Evolutionary conservation across 2,329 filamentous ascomycete species (phyloP).

Genomic region (Beauveria pseudobassiana): DNA sequence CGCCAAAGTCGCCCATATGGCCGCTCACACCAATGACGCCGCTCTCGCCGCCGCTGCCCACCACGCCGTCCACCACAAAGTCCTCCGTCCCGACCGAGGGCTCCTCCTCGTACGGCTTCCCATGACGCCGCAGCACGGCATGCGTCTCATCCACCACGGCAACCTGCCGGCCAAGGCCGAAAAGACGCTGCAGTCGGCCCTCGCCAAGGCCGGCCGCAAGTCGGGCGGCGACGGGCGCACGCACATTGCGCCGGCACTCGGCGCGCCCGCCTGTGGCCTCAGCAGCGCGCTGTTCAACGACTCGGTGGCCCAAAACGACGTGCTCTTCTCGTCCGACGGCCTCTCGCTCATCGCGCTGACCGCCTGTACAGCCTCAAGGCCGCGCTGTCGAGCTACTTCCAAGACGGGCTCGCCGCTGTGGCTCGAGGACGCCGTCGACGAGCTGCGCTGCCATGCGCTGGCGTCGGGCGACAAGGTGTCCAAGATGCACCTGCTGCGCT

Average conservation of each 20-base stretch:
- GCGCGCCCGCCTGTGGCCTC: slow-evolving; percentile 36
- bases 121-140: slow-evolving; percentile 18
- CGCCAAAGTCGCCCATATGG: slow-evolving; percentile 33
- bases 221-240: background rate
- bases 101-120: slow-evolving; percentile 22
- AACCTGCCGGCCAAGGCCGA: slow-evolving; percentile 39
- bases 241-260: slow-evolving; percentile 33
- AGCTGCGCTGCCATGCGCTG: slow-evolving; percentile 52
- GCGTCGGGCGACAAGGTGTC: slow-evolving; percentile 42
- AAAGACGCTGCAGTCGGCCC: slow-evolving; percentile 37
- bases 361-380: slow-evolving; percentile 58
- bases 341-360: slow-evolving; percentile 52
- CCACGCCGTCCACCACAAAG: slow-evolving; percentile 37
- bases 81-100: slow-evolving; percentile 32
- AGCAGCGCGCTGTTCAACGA: slow-evolving; percentile 45
- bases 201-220: slow-evolving; percentile 37
- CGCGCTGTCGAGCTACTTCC: slow-evolving; percentile 50
- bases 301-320: slow-evolving; percentile 52
- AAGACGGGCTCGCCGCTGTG: slow-evolving; percentile 34
- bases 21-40: slow-evolving; percentile 38
- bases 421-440: slow-evolving; percentile 55
- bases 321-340: slow-evolving; percentile 52
- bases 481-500: slow-evolving; percentile 43
- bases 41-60: slow-evolving; percentile 29
- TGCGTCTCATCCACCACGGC: slow-evolving; percentile 43